phyloP scores from a whole-genome alignment of 2,329 filamentous ascomycete species.

The Microdochium paspali region DNA sequence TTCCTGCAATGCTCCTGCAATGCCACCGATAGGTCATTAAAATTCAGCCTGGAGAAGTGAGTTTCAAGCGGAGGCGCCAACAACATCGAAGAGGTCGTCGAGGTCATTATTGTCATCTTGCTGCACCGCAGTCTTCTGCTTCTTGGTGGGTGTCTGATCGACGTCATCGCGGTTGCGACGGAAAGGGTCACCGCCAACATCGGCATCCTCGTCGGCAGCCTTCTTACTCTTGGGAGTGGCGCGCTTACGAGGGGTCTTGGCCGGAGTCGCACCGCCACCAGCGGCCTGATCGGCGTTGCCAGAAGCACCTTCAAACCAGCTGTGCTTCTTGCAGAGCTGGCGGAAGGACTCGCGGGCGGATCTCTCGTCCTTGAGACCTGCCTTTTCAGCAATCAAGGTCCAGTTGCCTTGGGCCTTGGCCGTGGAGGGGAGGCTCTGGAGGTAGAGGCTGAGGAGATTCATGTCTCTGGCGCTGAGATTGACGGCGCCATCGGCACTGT shows the following conservation, averaged over 20 bases:
- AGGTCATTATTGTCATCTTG: conserved; percentile 5
- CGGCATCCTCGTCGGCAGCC: conserved; percentile 1
- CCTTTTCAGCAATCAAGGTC: conserved; percentile 10
- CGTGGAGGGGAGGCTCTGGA: conserved; percentile 39
- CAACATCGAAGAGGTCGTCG: conserved; percentile 4
- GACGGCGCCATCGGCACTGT: conserved; percentile 12
- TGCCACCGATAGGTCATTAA: neutral
- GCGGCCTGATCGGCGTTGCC: conserved; percentile 1
- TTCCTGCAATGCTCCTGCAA: neutral
- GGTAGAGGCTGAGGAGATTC: conserved; percentile 29
- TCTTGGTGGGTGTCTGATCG: conserved; percentile 7
- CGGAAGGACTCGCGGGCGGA: neutral
- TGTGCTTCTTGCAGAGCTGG: conserved; percentile 2
- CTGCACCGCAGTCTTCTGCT: conserved; percentile 7
- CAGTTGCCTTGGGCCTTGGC: conserved; percentile 32
- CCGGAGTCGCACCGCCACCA: neutral
- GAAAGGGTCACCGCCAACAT: no score
- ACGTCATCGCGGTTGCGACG: conserved; percentile 1
- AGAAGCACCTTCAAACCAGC: neutral
- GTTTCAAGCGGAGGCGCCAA: neutral
- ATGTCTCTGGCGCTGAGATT: conserved; percentile 35
- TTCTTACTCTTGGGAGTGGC: conserved; percentile 4
- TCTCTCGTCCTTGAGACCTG: neutral
- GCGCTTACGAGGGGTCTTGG: conserved; percentile 3
- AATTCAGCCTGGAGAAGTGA: neutral